Evolutionary conservation across 306 rosid genomes (phyloP).

Genomic region (Medicago ruthenica): DNA sequence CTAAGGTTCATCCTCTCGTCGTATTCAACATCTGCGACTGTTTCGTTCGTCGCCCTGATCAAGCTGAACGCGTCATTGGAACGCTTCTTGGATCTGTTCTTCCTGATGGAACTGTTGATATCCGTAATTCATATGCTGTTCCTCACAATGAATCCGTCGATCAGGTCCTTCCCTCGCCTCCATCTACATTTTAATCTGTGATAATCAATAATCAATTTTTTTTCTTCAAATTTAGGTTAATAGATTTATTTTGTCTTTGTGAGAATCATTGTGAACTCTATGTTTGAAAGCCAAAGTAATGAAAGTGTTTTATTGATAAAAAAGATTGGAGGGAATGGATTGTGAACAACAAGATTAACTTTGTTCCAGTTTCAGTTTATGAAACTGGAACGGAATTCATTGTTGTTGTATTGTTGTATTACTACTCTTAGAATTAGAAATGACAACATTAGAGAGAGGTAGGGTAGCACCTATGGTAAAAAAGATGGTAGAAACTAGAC

Average conservation of each 20-base stretch:
- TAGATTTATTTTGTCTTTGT: not conserved
- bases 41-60: conserved; percentile 88
- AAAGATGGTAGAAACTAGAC: too few relatives aligned
- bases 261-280: not conserved
- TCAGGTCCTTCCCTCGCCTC: conserved; percentile 56
- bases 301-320: not conserved
- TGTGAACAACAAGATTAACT: too few relatives aligned
- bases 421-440: too few relatives aligned
- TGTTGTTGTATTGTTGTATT: not conserved
- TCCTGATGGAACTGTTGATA: conserved; percentile 83
- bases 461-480: too few relatives aligned
- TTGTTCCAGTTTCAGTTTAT: too few relatives aligned
- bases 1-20: conserved; percentile 85
- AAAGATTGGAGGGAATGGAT: too few relatives aligned
- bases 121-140: conserved; percentile 91
- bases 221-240: not conserved
- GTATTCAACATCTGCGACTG: conserved; percentile 90
- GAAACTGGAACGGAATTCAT: not conserved
- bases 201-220: not conserved
- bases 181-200: conserved; percentile 5
- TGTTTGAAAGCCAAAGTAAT: not conserved
- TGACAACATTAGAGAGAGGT: too few relatives aligned
- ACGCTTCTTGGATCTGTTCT: conserved; percentile 85
- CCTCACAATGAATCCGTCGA: conserved; percentile 84
- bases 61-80: conserved; percentile 91